Conservation (phyloP, 257 asterid genomes). For the Haberlea rhodopensis region DNA sequence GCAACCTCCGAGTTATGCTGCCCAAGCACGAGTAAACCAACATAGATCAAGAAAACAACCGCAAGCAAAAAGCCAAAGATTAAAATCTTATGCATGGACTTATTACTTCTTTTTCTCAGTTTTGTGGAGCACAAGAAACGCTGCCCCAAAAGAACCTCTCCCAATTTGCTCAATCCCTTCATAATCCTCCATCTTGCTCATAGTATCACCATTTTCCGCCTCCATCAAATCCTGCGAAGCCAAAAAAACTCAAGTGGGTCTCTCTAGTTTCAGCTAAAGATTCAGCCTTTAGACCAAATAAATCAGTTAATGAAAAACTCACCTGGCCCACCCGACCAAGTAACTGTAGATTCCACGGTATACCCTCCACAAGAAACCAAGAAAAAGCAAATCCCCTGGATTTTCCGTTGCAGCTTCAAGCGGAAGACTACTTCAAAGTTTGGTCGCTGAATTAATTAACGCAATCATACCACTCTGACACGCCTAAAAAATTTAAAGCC, state of each 20-base stretch:
- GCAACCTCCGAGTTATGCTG: not conserved
- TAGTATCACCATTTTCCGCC: constrained; percentile 44
- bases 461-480: constrained; percentile 28
- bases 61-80: constrained; percentile 18
- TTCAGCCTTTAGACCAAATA: constrained; percentile 21
- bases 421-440: constrained; percentile 19
- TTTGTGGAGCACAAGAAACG: constrained; percentile 76
- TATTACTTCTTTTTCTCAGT: constrained; percentile 65
- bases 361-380: constrained; percentile 19
- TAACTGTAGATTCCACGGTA: constrained; percentile 31
- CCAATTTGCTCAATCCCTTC: constrained; percentile 88
- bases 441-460: constrained; percentile 27
- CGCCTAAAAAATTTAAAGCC: constrained; percentile 21
- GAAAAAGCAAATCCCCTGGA: constrained; percentile 31
- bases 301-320: constrained; percentile 14
- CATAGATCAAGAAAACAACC: constrained; percentile 20
- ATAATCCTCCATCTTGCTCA: constrained; percentile 72
- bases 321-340: constrained; percentile 32
- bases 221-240: constrained; percentile 54
- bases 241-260: constrained; percentile 33
- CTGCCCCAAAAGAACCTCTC: constrained; percentile 75
- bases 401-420: constrained; percentile 25
- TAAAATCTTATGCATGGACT: constrained; percentile 24
- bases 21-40: constrained; percentile 1
- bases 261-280: constrained; percentile 24